Percentiles rank a stretch among this genome's conserved stretches.
Evolutionary conservation across 179 eudicot genomes (phyloP).

Genomic region (Sideroxylon spinosum): DNA sequence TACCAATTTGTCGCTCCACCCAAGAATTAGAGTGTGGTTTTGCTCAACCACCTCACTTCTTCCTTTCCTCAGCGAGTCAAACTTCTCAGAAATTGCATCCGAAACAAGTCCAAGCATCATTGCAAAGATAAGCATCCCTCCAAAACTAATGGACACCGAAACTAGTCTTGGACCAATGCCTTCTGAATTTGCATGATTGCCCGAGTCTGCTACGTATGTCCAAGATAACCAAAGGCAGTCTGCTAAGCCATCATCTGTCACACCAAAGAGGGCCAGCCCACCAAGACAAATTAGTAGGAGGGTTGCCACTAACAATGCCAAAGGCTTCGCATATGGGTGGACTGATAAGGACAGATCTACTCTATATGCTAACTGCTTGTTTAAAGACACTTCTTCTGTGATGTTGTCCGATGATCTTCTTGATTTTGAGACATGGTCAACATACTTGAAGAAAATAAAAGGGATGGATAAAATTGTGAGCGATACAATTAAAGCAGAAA

Average conservation of each 20-base stretch:
- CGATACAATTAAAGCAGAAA: slow-evolving; percentile 32
- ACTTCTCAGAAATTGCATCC: slow-evolving; percentile 62
- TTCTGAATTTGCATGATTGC: slow-evolving; percentile 49
- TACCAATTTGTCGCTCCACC: slow-evolving; percentile 65
- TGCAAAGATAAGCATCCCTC: slow-evolving; percentile 63
- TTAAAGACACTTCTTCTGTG: slow-evolving; percentile 37
- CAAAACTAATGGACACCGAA: slow-evolving; percentile 47
- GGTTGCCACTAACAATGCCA: slow-evolving; percentile 50
- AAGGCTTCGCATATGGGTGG: slow-evolving; percentile 52
- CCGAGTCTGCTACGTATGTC: slow-evolving; percentile 48
- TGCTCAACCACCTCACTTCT: slow-evolving; percentile 60
- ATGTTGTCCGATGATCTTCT: slow-evolving; percentile 32
- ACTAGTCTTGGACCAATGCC: slow-evolving; percentile 48
- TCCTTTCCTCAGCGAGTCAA: slow-evolving; percentile 56
- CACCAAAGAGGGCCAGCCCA: slow-evolving; percentile 53
- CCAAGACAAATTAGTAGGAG: slow-evolving; percentile 47
- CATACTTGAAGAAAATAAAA: slow-evolving; percentile 40
- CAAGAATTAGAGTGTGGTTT: slow-evolving; percentile 55
- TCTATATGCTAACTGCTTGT: slow-evolving; percentile 48
- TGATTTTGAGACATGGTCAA: slow-evolving; percentile 36
- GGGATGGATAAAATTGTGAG: slow-evolving; percentile 40
- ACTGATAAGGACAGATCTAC: slow-evolving; percentile 49
- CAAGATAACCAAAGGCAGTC: slow-evolving; percentile 59
- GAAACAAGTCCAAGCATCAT: slow-evolving; percentile 65
- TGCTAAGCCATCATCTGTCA: slow-evolving; percentile 43